Conservation (phyloP, 257 asterid species). For the Vinca minor region DNA sequence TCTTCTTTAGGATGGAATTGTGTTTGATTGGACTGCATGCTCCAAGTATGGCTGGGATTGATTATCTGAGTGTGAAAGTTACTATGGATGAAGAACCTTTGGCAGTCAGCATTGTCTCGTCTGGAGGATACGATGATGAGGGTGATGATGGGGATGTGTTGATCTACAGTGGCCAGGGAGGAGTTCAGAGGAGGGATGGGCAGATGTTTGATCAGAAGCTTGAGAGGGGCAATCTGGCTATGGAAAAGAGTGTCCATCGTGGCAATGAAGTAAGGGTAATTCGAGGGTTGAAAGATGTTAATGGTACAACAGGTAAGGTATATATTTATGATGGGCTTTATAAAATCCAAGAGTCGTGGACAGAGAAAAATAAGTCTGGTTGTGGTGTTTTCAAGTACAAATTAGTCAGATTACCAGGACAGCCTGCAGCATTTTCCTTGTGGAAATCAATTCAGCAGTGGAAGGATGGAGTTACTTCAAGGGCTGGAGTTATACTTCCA, state of each 20-base stretch:
- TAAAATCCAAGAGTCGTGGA: constrained; percentile 74
- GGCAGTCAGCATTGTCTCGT: constrained; percentile 84
- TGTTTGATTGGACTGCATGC: constrained; percentile 80
- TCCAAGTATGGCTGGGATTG: constrained; percentile 92
- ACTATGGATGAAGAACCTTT: constrained; percentile 69
- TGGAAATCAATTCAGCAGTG: constrained; percentile 90
- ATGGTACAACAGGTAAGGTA: constrained; percentile 41
- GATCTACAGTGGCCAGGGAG: constrained; percentile 85
- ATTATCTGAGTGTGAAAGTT: constrained; percentile 56
- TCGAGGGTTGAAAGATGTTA: constrained; percentile 47
- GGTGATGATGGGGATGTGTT: constrained; percentile 62
- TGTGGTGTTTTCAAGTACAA: constrained; percentile 77
- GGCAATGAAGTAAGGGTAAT: constrained; percentile 45
- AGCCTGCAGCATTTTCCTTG: constrained; percentile 61
- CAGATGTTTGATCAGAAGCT: constrained; percentile 82
- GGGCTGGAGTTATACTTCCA: constrained; percentile 61
- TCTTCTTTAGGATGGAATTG: constrained; percentile 81
- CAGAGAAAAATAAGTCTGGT: constrained; percentile 61
- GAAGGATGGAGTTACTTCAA: constrained; percentile 61
- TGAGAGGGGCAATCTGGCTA: constrained; percentile 45
- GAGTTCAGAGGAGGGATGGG: constrained; percentile 69
- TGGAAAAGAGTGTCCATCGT: constrained; percentile 40
- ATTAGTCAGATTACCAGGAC: constrained; percentile 72
- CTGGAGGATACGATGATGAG: constrained; percentile 87
- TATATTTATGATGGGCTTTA: constrained; percentile 87